Evolutionary conservation across 768 basidiomycete genomes (phyloP).

Genomic region (Paxillus rubicundulus): DNA sequence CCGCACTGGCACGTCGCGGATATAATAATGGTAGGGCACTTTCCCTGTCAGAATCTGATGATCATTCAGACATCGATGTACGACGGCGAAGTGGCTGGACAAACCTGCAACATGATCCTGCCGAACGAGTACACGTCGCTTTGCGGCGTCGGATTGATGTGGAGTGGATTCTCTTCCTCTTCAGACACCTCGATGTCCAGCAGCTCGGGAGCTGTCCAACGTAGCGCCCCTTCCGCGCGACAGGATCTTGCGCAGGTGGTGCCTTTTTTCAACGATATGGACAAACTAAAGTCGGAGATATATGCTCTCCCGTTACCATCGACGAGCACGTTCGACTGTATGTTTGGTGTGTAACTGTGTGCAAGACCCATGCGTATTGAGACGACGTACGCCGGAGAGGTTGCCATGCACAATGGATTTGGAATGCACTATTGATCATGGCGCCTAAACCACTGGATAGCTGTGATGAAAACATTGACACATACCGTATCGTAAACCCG

Average conservation of each 20-base stretch:
- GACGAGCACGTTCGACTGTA: too few relatives aligned
- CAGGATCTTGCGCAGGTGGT: constrained; percentile 29
- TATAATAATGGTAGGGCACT: constrained; percentile 1
- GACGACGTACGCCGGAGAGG: too few relatives aligned
- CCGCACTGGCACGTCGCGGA: background rate
- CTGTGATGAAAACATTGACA: too few relatives aligned
- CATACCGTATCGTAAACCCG: too few relatives aligned
- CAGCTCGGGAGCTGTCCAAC: constrained; percentile 43
- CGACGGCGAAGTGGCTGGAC: background rate
- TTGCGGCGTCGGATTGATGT: background rate
- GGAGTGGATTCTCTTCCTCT: constrained; percentile 7
- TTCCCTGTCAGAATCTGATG: background rate
- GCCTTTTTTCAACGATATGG: constrained; percentile 33
- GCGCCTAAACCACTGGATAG: too few relatives aligned
- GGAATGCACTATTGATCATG: too few relatives aligned
- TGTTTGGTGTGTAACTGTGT: too few relatives aligned
- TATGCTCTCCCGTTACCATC: too few relatives aligned
- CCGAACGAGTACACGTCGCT: constrained; percentile 19
- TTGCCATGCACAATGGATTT: too few relatives aligned
- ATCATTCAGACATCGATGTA: background rate
- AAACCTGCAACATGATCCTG: constrained; percentile 30
- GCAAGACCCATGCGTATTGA: too few relatives aligned
- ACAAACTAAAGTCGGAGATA: constrained; percentile 2
- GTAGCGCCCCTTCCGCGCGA: constrained; percentile 32
- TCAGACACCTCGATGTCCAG: constrained; percentile 19